Evolutionary conservation across 129 eudicot genomes (phyloP), one percentile per base, ranked within the genome.

Genomic region (Logfia minima): DNA sequence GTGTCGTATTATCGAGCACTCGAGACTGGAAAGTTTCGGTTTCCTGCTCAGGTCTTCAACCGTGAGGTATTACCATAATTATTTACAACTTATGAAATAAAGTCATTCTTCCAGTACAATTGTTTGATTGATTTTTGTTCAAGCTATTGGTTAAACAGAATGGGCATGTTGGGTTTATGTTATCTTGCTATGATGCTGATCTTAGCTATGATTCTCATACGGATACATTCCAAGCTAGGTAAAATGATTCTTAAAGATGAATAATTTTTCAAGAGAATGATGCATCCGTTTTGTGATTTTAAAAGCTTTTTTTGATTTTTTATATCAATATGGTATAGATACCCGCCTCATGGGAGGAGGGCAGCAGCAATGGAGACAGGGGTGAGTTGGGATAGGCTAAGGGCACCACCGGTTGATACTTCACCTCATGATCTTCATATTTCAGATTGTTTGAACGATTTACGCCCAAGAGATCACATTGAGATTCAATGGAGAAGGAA

Each of bases 401-500:
- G 98, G 83, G 92, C 85, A 28, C 81, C 93, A 13, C 98, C 93
- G 2, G 73, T 86, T 17, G 89, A 92, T 52, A 86, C 85, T 72
- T 84, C 87, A 43, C 90, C 96, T 8, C 93, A 86, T 70, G 90
- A 81, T 81, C 96, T 92, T 72, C 90, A 92, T 70, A 43, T 86
- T 72, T 92, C 98, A 26, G 96, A 88, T 51, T 88, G 93, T 68
- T 83, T 88, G 77, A 55, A 81, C 53, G 90, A 92, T 37, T 77
- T 92, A 68, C 80, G 70, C 66, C 98, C 98, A 48, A 87, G 84
- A 24, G 96, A 92, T 80, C 93, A 92, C 83, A 85, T 92, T 28
- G 98, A 92, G 85, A 92, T 92, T 76, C 98, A 92, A 53, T 92
- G 98, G 98, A 92, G 98, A 83, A 85, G 96, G 74, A 92, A 90